Base-by-base conservation (phyloP, 768 basidiomycete species). In the Amanita molliuscula region DNA sequence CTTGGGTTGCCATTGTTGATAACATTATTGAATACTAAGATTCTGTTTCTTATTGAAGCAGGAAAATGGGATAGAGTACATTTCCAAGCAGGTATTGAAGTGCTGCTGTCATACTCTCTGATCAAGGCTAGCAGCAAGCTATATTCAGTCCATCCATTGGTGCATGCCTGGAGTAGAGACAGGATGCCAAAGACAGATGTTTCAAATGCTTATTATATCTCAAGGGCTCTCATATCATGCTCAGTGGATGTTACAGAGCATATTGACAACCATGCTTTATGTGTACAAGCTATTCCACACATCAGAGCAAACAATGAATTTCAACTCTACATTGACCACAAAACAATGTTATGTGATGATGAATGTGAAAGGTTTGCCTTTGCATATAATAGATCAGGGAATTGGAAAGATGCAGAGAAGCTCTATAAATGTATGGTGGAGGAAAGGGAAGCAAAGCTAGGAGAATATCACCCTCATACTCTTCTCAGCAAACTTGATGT, bases 41-140 rank as follows among this genome's bases (percentile, higher is more conserved):
- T 18, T 47, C 16, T 16, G 41, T 20, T 35, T 29, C 34, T 9
- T 11, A 31, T 6, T 25, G 40, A 28, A 29, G 21, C 10, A 34
- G 34, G 43, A 26, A 6, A 26, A 4, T 58, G 58, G 58, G 37
- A 58, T 48, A 23, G 43, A 16, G 10, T 51, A 7, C 26, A 34
- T 7, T 57, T 58, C 47, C 37, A 43, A 13, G 31, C 42, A 20
- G 58, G 56, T 4, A 59, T 59, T 47, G 34, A 48, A 40, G 28
- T 57, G 3, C 41, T 59, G 36, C n/a, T 52, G 6, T 50, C 48
- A n/a, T 53, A 53, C 40, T 58, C 57, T 2, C 46, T 58, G 34
- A 42, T 58, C n/a, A 54, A 54, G 36, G 21, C 35, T 28, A 44
- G 6, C 15, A 36, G 10, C 10, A 34, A 34, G 9, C 31, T 33